Conservation (phyloP, 768 basidiomycete genomes). For the Kwoniella heveanensis region DNA sequence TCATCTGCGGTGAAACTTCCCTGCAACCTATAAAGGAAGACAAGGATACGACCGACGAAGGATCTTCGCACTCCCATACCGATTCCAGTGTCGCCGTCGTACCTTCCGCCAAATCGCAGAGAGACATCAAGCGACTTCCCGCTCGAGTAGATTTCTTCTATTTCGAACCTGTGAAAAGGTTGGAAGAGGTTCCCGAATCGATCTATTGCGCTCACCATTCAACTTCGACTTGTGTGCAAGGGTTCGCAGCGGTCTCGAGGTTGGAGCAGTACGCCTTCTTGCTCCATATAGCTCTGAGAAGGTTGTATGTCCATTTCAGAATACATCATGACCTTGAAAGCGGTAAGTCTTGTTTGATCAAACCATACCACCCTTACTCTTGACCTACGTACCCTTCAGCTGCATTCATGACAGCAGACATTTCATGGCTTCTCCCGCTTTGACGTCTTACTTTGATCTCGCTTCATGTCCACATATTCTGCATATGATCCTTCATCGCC, state of each 20-base stretch:
- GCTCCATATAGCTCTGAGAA: conserved; percentile 88
- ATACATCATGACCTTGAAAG: conserved; percentile 43
- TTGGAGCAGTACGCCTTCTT: conserved; percentile 97
- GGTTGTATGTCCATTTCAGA: conserved; percentile 70
- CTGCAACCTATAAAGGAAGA: conserved; percentile 59
- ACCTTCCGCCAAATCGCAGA: conserved; percentile 50
- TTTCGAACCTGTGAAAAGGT: conserved; percentile 59
- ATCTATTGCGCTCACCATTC: conserved; percentile 80
- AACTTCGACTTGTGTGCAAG: conserved; percentile 66
- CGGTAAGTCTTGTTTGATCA: conserved; percentile 28
- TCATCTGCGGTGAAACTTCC: conserved; percentile 73
- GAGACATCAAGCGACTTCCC: conserved; percentile 71
- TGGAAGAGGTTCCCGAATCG: conserved; percentile 46
- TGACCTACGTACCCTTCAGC: too few species aligned
- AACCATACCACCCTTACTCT: too few species aligned
- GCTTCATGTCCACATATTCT: too few species aligned
- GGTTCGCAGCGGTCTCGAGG: conserved; percentile 88
- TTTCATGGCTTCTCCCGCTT: too few species aligned
- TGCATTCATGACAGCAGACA: neutral
- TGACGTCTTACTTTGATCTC: too few species aligned
- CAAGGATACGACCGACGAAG: conserved; percentile 54
- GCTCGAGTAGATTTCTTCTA: conserved; percentile 78
- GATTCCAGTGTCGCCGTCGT: conserved; percentile 49
- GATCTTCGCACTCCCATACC: conserved; percentile 22
- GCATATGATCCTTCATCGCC: too few species aligned